A percentile compares a stretch with the other conserved stretches of the same genome.
Conservation (phyloP, 2,329 filamentous ascomycete genomes). For the Emericellopsis atlantica region DNA sequence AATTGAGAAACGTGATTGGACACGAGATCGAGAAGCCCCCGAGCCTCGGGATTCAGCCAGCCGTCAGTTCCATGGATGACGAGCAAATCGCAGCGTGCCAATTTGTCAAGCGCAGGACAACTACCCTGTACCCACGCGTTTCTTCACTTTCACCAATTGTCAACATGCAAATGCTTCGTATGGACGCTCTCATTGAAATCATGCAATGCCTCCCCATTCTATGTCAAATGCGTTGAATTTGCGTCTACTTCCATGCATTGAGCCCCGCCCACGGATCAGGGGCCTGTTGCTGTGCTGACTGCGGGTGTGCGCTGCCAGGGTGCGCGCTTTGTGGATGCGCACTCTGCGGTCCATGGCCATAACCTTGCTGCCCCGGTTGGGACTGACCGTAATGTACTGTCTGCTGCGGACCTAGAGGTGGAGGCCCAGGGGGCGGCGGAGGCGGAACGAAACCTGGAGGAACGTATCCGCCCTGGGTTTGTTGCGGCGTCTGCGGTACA, state of each 20-base stretch:
- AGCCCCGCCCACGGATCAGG: conserved; percentile 40
- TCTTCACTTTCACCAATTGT: no score
- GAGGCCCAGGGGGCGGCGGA: conserved; percentile 50
- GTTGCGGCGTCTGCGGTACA: conserved; percentile 13
- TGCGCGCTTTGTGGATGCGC: conserved; percentile 13
- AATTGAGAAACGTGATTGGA: no score
- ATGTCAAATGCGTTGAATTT: no score
- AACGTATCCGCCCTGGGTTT: conserved; percentile 27
- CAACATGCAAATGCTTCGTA: no score
- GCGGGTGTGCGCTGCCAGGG: conserved; percentile 11
- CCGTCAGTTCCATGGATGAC: background rate
- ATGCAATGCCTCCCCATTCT: no score
- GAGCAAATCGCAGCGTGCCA: background rate
- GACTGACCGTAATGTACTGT: conserved; percentile 39
- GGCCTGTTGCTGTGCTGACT: conserved; percentile 22
- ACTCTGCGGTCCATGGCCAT: conserved; percentile 1
- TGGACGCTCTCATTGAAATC: no score
- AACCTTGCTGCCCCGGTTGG: conserved; percentile 4
- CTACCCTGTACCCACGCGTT: no score
- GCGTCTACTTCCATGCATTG: conserved; percentile 34
- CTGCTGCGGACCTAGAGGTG: conserved; percentile 49
- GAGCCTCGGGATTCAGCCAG: background rate
- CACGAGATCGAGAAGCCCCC: no score
- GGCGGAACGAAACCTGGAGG: conserved; percentile 49
- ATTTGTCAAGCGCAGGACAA: no score